These are phyloP conservation scores for Choanephora cucurbitarum DNA, from an alignment of 371 early-diverging fungal genomes.

Conservation along the genomic window DNA sequence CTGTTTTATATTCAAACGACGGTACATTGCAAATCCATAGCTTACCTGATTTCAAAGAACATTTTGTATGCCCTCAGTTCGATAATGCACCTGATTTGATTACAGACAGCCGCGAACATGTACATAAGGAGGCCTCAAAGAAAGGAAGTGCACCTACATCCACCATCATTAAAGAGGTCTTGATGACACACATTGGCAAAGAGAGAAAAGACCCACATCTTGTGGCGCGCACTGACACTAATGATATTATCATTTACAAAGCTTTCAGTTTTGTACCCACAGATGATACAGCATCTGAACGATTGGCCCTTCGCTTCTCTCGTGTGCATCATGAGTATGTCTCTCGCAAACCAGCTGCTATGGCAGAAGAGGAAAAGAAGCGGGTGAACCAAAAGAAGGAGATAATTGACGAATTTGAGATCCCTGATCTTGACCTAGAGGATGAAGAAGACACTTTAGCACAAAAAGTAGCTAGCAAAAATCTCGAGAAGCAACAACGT, in stretches of 20 bases:
- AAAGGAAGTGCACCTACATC: slow-evolving; percentile 2
- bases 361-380: slow-evolving; percentile 6
- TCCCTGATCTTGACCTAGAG: slow-evolving; percentile 22
- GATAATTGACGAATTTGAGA: slow-evolving; percentile 25
- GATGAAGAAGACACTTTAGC: slow-evolving; percentile 13
- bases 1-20: slow-evolving; percentile 36
- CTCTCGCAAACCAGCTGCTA: slow-evolving; percentile 48
- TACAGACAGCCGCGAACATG: slow-evolving; percentile 45
- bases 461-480: slow-evolving; percentile 31
- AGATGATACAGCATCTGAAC: slow-evolving; percentile 31
- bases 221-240: slow-evolving; percentile 64
- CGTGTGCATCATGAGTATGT: slow-evolving; percentile 73
- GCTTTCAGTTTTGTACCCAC: slow-evolving; percentile 57
- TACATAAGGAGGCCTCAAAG: background rate
- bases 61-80: slow-evolving; percentile 68
- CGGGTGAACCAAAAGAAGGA: slow-evolving; percentile 26
- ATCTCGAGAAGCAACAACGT: slow-evolving; percentile 8
- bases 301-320: slow-evolving; percentile 73
- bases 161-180: slow-evolving; percentile 66
- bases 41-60: slow-evolving; percentile 72
- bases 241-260: slow-evolving; percentile 78
- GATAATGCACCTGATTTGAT: slow-evolving; percentile 63
- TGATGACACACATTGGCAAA: slow-evolving; percentile 68
- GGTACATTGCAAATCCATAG: slow-evolving; percentile 55
- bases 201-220: slow-evolving; percentile 66